Conservation (phyloP, 2,329 filamentous ascomycete species). For the Fusarium sp. region DNA sequence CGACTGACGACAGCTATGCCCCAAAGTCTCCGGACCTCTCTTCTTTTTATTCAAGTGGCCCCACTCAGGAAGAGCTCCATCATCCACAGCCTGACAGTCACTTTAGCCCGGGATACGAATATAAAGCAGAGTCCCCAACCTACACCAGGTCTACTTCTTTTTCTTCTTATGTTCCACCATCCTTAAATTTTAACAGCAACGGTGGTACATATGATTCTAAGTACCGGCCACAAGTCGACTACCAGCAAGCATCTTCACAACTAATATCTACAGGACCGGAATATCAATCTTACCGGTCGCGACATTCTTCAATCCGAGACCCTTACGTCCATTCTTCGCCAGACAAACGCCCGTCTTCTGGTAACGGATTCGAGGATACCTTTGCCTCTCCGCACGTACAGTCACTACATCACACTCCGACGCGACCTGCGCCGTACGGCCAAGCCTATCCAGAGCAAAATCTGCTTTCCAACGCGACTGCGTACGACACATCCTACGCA, state of each 20-base stretch:
- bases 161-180: constrained; percentile 38
- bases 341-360: constrained; percentile 2
- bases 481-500: constrained; percentile 29
- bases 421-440: constrained; percentile 17
- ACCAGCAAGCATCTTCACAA: constrained; percentile 38
- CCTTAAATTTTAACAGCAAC: constrained; percentile 37
- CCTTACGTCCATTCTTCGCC: constrained; percentile 22
- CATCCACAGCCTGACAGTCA: constrained; percentile 43
- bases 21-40: constrained; percentile 68
- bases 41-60: constrained; percentile 57
- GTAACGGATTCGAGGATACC: constrained; percentile 13
- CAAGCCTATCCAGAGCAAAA: constrained; percentile 24
- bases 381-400: constrained; percentile 7
- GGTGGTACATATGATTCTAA: constrained; percentile 15
- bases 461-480: constrained; percentile 5
- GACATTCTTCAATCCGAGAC: constrained; percentile 24
- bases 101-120: constrained; percentile 44
- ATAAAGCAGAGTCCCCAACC: constrained; percentile 46
- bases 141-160: constrained; percentile 37
- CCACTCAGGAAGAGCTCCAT: constrained; percentile 47
- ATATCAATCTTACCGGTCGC: constrained; percentile 36
- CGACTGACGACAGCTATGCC: constrained; percentile 62
- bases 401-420: constrained; percentile 30
- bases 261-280: constrained; percentile 30
- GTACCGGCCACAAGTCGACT: constrained; percentile 38